These are phyloP conservation scores for Helianthus annuus DNA, from an alignment of 129 eudicot species.

Conservation along the genomic window HanXRQr2.0-SUNRISE NC_035444.2:36178813-36179312, in stretches of 20 bases:
- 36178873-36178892: slow-evolving; percentile 22
- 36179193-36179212: slow-evolving; percentile 27
- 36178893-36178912: slow-evolving; percentile 24
- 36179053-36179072: slow-evolving; percentile 23
- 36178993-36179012: slow-evolving; percentile 10
- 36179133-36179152: slow-evolving; percentile 32
- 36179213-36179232: slow-evolving; percentile 23
- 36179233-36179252: slow-evolving; percentile 32
- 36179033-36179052: slow-evolving; percentile 14
- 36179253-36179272: slow-evolving; percentile 31
- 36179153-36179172: slow-evolving; percentile 25
- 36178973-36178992: slow-evolving; percentile 14
- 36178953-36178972: slow-evolving; percentile 28
- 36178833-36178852: slow-evolving; percentile 27
- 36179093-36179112: slow-evolving; percentile 25
- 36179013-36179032: slow-evolving; percentile 13
- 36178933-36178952: slow-evolving; percentile 26
- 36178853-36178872: slow-evolving; percentile 26
- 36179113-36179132: slow-evolving; percentile 25
- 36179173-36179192: slow-evolving; percentile 24
- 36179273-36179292: slow-evolving; percentile 41
- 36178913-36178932: slow-evolving; percentile 19
- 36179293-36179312: slow-evolving; percentile 26
- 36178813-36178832: slow-evolving; percentile 28
- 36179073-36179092: slow-evolving; percentile 8